A percentile compares a stretch with the other conserved stretches of the same genome.
Conservation (phyloP, 192 early-diverging fungal species). For the Linnemannia exigua region DNA sequence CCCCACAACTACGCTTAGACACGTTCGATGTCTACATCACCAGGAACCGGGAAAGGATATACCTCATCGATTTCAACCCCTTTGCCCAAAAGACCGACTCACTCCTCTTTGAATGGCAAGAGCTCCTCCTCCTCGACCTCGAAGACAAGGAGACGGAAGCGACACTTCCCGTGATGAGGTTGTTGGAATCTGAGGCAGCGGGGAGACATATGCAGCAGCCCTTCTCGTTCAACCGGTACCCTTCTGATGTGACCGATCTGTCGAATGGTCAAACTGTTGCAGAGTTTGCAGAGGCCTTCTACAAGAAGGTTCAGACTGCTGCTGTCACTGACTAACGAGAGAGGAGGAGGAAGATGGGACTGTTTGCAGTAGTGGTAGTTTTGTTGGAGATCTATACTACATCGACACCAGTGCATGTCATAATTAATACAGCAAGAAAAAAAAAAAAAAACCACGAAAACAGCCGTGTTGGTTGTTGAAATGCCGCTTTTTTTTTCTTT, state of each 20-base stretch:
- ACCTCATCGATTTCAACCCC: slow-evolving; percentile 94
- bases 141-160: not conserved
- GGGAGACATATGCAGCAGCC: slow-evolving; percentile 55
- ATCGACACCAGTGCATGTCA: not conserved
- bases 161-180: slow-evolving; percentile 1
- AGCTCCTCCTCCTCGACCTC: slow-evolving; percentile 68
- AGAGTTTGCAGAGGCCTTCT: slow-evolving; percentile 79
- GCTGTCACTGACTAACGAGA: not conserved
- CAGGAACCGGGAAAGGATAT: slow-evolving; percentile 70
- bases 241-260: slow-evolving; percentile 81
- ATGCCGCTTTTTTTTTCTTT: not conserved
- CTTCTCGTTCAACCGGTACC: slow-evolving; percentile 76
- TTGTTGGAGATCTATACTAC: not conserved
- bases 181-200: slow-evolving; percentile 59
- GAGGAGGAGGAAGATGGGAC: not conserved
- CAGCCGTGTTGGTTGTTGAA: not conserved
- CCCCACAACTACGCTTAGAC: slow-evolving; percentile 58
- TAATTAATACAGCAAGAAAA: not conserved
- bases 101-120: slow-evolving; percentile 87
- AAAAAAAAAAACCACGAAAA: not conserved
- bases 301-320: slow-evolving; percentile 47
- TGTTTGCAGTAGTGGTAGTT: not conserved
- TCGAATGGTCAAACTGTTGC: slow-evolving; percentile 77
- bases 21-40: slow-evolving; percentile 94
- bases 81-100: slow-evolving; percentile 85